Conservation (phyloP, 1,284 basidiomycete genomes). For the Schizopora paradoxa region DNA sequence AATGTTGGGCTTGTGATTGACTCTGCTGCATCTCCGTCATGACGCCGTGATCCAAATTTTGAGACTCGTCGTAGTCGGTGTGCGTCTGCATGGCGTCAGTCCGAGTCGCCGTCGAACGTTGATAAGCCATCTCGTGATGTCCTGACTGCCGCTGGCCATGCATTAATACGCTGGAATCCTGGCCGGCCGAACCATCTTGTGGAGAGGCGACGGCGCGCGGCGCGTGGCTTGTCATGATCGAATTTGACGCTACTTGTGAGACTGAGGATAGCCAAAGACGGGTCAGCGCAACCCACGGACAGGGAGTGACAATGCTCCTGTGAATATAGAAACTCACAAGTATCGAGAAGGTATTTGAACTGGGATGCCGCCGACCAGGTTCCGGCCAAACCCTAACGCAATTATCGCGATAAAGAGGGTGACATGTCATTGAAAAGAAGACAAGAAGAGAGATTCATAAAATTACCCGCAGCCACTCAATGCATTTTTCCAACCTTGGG, state of each 20-base stretch:
- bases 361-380: slow-evolving; percentile 17
- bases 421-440: not conserved
- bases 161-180: no score
- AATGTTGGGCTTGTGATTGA: not conserved
- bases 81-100: no score
- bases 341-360: slow-evolving; percentile 15
- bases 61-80: slow-evolving; percentile 1
- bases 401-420: not conserved
- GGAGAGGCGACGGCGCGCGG: slow-evolving; percentile 7
- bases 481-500: slow-evolving; percentile 14
- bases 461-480: slow-evolving; percentile 17
- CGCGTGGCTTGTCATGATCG: slow-evolving; percentile 10
- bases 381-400: slow-evolving; percentile 15
- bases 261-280: slow-evolving; percentile 1
- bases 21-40: not conserved
- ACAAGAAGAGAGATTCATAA: not conserved
- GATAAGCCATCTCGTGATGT: no score
- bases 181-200: no score
- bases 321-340: slow-evolving; percentile 9
- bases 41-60: not conserved
- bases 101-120: no score
- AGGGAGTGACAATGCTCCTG: not conserved
- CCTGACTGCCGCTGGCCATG: no score
- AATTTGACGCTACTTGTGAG: slow-evolving; percentile 14
- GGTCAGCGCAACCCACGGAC: not conserved